Percentiles rank a stretch among this genome's conserved stretches.
These are phyloP conservation scores for Penicillium odoratum DNA, from an alignment of 495 filamentous ascomycete genomes.

Conservation along the genomic window DNA sequence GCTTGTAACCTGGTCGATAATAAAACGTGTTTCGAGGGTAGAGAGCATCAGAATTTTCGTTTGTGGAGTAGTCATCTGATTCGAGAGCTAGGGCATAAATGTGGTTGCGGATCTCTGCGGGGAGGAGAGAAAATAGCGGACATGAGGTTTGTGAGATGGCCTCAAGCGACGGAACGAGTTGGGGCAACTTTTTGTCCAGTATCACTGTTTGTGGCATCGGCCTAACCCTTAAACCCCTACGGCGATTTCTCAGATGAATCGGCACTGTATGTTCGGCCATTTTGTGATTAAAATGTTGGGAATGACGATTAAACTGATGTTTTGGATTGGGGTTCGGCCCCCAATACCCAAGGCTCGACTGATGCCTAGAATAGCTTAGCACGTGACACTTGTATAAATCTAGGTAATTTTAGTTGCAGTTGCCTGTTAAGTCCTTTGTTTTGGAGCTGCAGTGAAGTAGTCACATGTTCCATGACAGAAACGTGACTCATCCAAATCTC, in stretches of 20 bases:
- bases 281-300: neutral
- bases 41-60: neutral
- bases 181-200: neutral
- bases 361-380: neutral
- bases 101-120: conserved; percentile 19
- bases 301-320: neutral
- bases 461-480: too few species aligned
- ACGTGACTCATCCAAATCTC: too few species aligned
- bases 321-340: neutral
- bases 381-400: neutral
- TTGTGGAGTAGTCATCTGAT: conserved; percentile 10
- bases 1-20: conserved; percentile 21
- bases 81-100: conserved; percentile 14
- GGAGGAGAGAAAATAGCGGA: conserved; percentile 10
- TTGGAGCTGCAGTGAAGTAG: neutral
- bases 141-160: conserved; percentile 9
- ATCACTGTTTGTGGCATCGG: neutral
- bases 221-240: neutral
- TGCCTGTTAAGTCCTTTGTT: neutral
- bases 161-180: neutral
- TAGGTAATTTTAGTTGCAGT: neutral
- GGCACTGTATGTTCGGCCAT: neutral
- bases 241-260: neutral
- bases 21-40: conserved; percentile 19
- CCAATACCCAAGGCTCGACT: neutral